Evolutionary conservation across 2,329 filamentous ascomycete species (phyloP).

Genomic region (Pestalotiopsis sp.): DNA sequence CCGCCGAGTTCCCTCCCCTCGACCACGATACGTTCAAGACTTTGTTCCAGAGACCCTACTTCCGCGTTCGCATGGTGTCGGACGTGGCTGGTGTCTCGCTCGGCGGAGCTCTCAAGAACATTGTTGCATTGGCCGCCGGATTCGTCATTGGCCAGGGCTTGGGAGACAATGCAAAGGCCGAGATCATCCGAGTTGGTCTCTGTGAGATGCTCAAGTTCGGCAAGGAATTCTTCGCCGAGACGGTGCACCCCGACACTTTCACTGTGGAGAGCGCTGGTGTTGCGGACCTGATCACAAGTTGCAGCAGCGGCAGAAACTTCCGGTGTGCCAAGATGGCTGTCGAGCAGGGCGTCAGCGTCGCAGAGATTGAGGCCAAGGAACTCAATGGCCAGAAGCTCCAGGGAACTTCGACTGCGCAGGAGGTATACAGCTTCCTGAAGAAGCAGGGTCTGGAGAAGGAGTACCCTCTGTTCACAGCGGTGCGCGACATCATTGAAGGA

Average conservation of each 20-base stretch:
- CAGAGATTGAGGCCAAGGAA: conserved; percentile 86
- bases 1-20: conserved; percentile 81
- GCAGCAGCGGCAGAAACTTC: conserved; percentile 90
- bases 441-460: conserved; percentile 76
- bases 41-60: conserved; percentile 95
- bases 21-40: conserved; percentile 82
- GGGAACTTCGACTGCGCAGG: conserved; percentile 87
- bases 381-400: conserved; percentile 98
- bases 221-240: conserved; percentile 87
- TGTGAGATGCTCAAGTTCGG: conserved; percentile 97
- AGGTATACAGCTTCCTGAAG: conserved; percentile 89
- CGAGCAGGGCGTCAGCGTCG: conserved; percentile 76
- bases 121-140: conserved; percentile 90
- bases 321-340: conserved; percentile 89
- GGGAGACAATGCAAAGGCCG: conserved; percentile 99
- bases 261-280: conserved; percentile 97
- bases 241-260: conserved; percentile 81
- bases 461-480: conserved; percentile 91
- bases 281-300: conserved; percentile 93
- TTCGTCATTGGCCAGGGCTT: conserved; percentile 95
- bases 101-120: conserved; percentile 93
- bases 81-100: conserved; percentile 98
- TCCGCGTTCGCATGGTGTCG: conserved; percentile 90
- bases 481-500: conserved; percentile 80
- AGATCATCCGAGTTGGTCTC: conserved; percentile 93